phyloP scores from a whole-genome alignment of 1,284 basidiomycete genomes.

The Erythrobasidium hasegawianum region DNA sequence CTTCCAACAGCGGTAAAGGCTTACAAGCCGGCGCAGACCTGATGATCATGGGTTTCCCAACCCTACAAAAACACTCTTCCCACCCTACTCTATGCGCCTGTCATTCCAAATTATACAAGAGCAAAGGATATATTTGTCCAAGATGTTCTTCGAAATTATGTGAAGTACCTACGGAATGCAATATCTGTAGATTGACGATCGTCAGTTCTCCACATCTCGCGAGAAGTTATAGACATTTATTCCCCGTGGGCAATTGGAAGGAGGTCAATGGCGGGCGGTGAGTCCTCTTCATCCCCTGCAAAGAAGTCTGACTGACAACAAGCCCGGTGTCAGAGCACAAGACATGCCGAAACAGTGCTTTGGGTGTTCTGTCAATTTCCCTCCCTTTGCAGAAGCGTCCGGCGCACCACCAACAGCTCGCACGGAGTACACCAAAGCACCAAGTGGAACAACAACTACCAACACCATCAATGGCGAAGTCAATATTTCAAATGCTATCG shows the following conservation, averaged over 20 bases:
- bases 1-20: neutral
- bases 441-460: conserved; percentile 54
- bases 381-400: conserved; percentile 29
- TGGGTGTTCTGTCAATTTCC: conserved; percentile 37
- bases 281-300: too few species aligned
- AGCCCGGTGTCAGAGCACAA: conserved; percentile 38
- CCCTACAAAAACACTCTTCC: conserved; percentile 61
- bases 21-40: conserved; percentile 57
- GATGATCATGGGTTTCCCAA: conserved; percentile 98
- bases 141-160: conserved; percentile 88
- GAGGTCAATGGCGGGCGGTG: conserved; percentile 54
- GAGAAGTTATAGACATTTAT: conserved; percentile 88
- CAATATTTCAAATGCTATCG: conserved; percentile 48
- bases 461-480: conserved; percentile 37
- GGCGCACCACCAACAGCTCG: conserved; percentile 54
- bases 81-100: conserved; percentile 84
- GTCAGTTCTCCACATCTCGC: conserved; percentile 96
- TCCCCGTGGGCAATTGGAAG: conserved; percentile 76
- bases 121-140: conserved; percentile 90
- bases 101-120: conserved; percentile 75
- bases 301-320: too few species aligned
- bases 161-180: conserved; percentile 97
- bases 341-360: conserved; percentile 40
- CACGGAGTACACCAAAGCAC: conserved; percentile 56
- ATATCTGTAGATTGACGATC: conserved; percentile 94